Evolutionary conservation across 2,329 filamentous ascomycete genomes (phyloP), one percentile per base, ranked within the genome.

Genomic region (Penicillium italicum): DNA sequence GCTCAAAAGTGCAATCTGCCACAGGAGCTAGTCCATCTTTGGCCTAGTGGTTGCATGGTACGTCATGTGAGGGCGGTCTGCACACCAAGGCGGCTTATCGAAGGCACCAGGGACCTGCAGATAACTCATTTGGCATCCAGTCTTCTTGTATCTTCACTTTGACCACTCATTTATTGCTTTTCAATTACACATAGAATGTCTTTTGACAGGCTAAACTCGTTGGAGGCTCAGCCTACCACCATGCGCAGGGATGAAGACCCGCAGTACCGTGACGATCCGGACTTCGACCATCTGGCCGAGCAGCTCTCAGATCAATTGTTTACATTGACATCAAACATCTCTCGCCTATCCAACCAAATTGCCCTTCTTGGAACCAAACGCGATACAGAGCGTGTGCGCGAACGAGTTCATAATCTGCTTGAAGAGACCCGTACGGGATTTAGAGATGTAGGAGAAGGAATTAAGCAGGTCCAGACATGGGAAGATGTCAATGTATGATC

Each of bases 391-490:
- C 85, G 92, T 48, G 87, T 96, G 59, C 86, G 93, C 49, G 94
- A 99, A 76, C 83, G 94, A 64, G 91, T 99, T 26, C 90, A 94
- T 71, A 88, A 89, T 66, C 80, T 92, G 10, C 83, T 97, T 53
- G 90, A 96, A 63, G 91, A 96, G 76, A 91, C 91, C 31, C 86
- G 90, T 55, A 84, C 87, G 54, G 84, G 88, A 55, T 97, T 97
- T 80, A 92, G 93, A 74, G 89, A 94, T 53, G 89, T 96, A 58
- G 94, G 91, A 62, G 92, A 97, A 68, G 91, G 91, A 6, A 82
- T 99, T 62, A 97, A 97, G 85, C 91, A 88, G 75, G 84, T 97
- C 44, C 89, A 95, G 72, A 83, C 83, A 38, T 97, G 84, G 91
- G 90, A 86, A 70, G 91, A 93, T 68, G 85, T 91, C 49, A 90